These are phyloP conservation scores for Mortierella claussenii DNA, from an alignment of 192 early-diverging fungal genomes.

Conservation along the genomic window DNA sequence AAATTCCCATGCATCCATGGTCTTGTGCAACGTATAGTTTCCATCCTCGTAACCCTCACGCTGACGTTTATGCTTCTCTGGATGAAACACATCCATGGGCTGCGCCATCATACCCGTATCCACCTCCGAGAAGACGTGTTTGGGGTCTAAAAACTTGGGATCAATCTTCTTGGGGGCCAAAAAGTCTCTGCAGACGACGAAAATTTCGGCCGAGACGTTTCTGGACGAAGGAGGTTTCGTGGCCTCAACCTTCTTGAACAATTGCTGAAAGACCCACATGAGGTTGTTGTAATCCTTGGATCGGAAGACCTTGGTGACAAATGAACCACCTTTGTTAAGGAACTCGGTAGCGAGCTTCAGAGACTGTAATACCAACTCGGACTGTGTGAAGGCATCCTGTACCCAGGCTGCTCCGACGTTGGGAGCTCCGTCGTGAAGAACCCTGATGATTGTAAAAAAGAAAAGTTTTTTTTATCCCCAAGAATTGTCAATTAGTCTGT, in stretches of 20 bases:
- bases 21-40: slow-evolving; percentile 89
- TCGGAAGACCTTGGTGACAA: slow-evolving; percentile 98
- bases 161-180: slow-evolving; percentile 96
- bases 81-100: slow-evolving; percentile 85
- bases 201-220: slow-evolving; percentile 99
- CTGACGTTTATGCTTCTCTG: slow-evolving; percentile 91
- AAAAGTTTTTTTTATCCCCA: too few relatives aligned
- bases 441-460: too few relatives aligned
- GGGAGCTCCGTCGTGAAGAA: slow-evolving; percentile 99
- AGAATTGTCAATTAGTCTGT: not conserved
- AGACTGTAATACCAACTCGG: slow-evolving; percentile 91
- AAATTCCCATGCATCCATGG: slow-evolving; percentile 81
- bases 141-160: slow-evolving; percentile 91
- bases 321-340: slow-evolving; percentile 85
- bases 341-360: slow-evolving; percentile 96
- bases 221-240: slow-evolving; percentile 98
- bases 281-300: slow-evolving; percentile 99
- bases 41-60: slow-evolving; percentile 98
- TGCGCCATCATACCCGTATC: slow-evolving; percentile 65
- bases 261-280: slow-evolving; percentile 97
- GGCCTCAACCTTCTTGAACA: slow-evolving; percentile 96
- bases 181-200: slow-evolving; percentile 95
- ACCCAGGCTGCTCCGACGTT: slow-evolving; percentile 97
- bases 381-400: slow-evolving; percentile 97
- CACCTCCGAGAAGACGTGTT: slow-evolving; percentile 94